These are phyloP conservation scores for Diplosphaera chodatii DNA, from an alignment of 139 green algal genomes.

Conservation along the genomic window DNA sequence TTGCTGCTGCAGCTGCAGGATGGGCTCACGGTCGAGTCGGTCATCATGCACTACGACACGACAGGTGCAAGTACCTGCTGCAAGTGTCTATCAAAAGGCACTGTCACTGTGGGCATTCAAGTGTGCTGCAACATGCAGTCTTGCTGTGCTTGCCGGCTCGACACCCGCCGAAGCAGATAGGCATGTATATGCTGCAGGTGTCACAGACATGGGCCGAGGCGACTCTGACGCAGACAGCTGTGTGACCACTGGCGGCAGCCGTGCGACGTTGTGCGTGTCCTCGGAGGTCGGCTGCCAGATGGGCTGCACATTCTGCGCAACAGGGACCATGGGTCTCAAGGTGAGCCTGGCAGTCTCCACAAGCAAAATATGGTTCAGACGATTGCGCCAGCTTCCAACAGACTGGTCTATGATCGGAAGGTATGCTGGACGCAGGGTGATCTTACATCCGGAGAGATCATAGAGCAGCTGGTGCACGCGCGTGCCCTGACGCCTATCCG, in stretches of 20 bases:
- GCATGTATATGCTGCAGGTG: too few species aligned
- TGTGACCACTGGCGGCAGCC: slow-evolving; percentile 8
- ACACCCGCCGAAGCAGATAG: too few species aligned
- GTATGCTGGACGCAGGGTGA: slow-evolving; percentile 38
- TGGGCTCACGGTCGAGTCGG: slow-evolving; percentile 80
- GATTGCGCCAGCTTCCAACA: too few species aligned
- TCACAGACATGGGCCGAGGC: not conserved
- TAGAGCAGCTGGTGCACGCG: slow-evolving; percentile 93
- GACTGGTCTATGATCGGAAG: too few species aligned
- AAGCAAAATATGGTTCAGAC: too few species aligned
- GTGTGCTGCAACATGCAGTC: too few species aligned
- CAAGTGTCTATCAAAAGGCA: too few species aligned
- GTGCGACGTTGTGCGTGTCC: slow-evolving; percentile 81
- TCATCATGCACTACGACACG: slow-evolving; percentile 86
- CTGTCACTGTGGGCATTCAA: too few species aligned
- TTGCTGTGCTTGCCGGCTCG: too few species aligned
- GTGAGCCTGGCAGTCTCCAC: too few species aligned
- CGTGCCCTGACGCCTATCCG: slow-evolving; percentile 50
- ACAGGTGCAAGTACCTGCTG: slow-evolving; percentile 38
- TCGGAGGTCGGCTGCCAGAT: slow-evolving; percentile 87
- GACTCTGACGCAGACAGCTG: not conserved
- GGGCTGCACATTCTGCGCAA: slow-evolving; percentile 97
- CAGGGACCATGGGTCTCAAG: slow-evolving; percentile 88
- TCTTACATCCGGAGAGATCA: slow-evolving; percentile 86
- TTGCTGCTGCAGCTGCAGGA: slow-evolving; percentile 87